These are phyloP conservation scores for Pisolithus sp. DNA, from an alignment of 768 basidiomycete genomes.

Conservation along the genomic window DNA sequence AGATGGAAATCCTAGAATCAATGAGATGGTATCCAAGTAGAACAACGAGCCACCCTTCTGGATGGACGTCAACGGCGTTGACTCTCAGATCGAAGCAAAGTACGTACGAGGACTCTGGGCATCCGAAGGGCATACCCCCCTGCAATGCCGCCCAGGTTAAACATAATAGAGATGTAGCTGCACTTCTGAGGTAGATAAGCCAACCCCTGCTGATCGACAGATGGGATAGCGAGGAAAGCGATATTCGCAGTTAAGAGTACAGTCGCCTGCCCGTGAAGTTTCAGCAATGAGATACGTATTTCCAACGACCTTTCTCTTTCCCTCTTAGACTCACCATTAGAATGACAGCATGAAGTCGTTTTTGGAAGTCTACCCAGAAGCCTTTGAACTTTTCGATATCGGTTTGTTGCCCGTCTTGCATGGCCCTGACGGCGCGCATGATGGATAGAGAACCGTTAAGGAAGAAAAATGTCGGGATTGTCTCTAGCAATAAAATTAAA, in stretches of 20 bases:
- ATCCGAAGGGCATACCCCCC: background rate
- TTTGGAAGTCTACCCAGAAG: too few relatives aligned
- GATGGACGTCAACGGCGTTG: background rate
- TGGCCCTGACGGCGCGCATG: too few relatives aligned
- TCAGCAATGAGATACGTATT: too few relatives aligned
- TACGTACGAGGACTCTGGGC: background rate
- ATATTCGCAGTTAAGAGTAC: conserved; percentile 46
- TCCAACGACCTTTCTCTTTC: too few relatives aligned
- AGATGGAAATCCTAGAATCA: background rate
- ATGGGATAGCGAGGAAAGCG: too few relatives aligned
- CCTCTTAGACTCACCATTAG: too few relatives aligned
- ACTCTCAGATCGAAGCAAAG: background rate
- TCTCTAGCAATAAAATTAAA: too few relatives aligned
- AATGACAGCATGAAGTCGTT: too few relatives aligned
- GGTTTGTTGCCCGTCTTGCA: too few relatives aligned
- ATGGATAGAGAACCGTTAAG: too few relatives aligned
- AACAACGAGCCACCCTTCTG: background rate
- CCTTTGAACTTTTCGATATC: too few relatives aligned
- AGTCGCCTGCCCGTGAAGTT: conserved; percentile 30
- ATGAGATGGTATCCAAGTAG: background rate
- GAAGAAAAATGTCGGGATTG: too few relatives aligned
- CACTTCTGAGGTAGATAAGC: background rate
- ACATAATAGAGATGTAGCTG: background rate
- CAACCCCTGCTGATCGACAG: conserved; percentile 12
- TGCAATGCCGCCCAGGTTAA: background rate